A percentile compares a stretch with the other conserved stretches of the same genome.
Conservation (phyloP, 1,284 basidiomycete genomes). For the Cryptococcus amylolentus region DNA sequence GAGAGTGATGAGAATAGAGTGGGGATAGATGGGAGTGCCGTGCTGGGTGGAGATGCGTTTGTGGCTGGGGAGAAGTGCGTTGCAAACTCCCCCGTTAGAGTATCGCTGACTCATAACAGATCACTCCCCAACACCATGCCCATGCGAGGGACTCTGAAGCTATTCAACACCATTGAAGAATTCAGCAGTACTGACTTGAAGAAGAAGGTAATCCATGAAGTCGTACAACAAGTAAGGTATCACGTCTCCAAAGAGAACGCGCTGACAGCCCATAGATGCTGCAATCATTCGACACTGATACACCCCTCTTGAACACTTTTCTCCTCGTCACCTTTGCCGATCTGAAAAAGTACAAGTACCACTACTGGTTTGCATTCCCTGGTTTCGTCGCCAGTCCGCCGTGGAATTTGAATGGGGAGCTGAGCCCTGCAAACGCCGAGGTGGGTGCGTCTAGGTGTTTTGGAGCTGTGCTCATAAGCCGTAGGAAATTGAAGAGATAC, state of each 20-base stretch:
- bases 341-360: conserved; percentile 95
- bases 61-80: conserved; percentile 23
- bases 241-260: conserved; percentile 7
- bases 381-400: conserved; percentile 80
- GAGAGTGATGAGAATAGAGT: conserved; percentile 41
- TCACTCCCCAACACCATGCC: conserved; percentile 52
- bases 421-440: conserved; percentile 6
- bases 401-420: conserved; percentile 64
- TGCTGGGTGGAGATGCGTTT: conserved; percentile 35
- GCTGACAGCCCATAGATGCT: conserved; percentile 26
- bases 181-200: conserved; percentile 83
- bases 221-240: conserved; percentile 59
- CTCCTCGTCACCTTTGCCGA: conserved; percentile 91
- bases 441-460: conserved; percentile 11
- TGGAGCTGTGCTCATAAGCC: neutral
- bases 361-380: conserved; percentile 97
- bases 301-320: conserved; percentile 65
- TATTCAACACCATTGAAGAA: conserved; percentile 94
- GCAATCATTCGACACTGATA: conserved; percentile 26
- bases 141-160: conserved; percentile 71
- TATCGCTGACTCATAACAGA: conserved; percentile 35
- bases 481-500: conserved; percentile 24
- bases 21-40: conserved; percentile 38
- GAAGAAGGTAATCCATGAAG: conserved; percentile 69
- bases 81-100: conserved; percentile 2